Evolutionary conservation across 345 rosid species (phyloP).

Genomic region (Odontarrhena argentea): DNA sequence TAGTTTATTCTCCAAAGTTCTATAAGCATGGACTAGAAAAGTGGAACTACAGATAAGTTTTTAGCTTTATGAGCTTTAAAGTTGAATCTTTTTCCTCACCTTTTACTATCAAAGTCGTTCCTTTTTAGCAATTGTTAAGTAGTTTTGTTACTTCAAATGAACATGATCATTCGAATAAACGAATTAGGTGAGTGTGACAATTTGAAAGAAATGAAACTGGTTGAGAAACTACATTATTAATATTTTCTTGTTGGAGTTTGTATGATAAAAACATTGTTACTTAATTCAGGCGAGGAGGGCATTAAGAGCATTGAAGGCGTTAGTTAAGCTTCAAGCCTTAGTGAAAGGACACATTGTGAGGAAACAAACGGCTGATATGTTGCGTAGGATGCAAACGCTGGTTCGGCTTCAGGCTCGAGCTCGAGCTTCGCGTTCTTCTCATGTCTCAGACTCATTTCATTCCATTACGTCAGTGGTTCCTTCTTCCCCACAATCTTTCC

Average conservation of each 20-base stretch:
- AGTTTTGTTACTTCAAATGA: not conserved
- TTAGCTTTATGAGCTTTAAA: conserved; percentile 22
- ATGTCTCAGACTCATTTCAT: conserved; percentile 56
- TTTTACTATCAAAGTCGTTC: not conserved
- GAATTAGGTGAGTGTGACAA: conserved; percentile 6
- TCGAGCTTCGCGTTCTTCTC: conserved; percentile 59
- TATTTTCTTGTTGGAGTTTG: not conserved
- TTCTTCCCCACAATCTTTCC: conserved; percentile 43
- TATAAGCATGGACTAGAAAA: not conserved
- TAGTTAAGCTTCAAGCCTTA: conserved; percentile 95
- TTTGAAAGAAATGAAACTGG: not conserved
- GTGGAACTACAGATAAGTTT: conserved; percentile 11
- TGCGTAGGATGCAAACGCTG: conserved; percentile 83
- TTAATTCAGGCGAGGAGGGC: conserved; percentile 81
- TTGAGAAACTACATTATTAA: conserved; percentile 4
- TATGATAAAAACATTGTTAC: conserved; percentile 11
- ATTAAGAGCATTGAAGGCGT: conserved; percentile 78
- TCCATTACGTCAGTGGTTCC: conserved; percentile 34
- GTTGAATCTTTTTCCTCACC: conserved; percentile 5
- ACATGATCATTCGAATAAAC: not conserved
- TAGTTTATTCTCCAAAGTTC: not conserved
- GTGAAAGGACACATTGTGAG: conserved; percentile 93
- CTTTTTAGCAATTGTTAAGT: not conserved
- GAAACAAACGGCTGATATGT: conserved; percentile 80
- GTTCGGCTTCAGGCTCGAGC: conserved; percentile 76